Percentiles rank a stretch among this genome's conserved stretches.
Conservation (phyloP, 2,329 filamentous ascomycete species). For the Cladophialophora exuberans region DNA sequence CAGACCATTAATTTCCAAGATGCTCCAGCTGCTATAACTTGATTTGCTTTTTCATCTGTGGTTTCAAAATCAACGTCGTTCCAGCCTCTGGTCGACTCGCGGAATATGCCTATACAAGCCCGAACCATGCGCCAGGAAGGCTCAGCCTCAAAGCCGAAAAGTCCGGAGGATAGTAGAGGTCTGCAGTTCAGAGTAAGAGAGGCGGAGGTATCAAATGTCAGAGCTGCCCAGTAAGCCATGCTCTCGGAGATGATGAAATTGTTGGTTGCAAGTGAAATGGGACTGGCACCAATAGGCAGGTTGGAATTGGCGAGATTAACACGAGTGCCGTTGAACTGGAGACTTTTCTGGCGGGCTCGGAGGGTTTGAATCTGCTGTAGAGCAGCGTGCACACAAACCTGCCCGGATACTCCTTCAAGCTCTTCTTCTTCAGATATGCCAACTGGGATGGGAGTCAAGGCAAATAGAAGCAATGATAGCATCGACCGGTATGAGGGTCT, state of each 20-base stretch:
- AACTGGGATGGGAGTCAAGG: conserved; percentile 45
- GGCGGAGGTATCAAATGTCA: conserved; percentile 49
- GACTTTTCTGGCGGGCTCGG: conserved; percentile 44
- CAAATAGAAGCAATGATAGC: conserved; percentile 46
- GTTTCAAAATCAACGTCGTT: conserved; percentile 32
- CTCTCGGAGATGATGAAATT: conserved; percentile 46
- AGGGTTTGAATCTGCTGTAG: conserved; percentile 47
- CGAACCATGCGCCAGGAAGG: conserved; percentile 36
- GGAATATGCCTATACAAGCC: conserved; percentile 36
- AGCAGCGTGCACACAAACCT: conserved; percentile 46
- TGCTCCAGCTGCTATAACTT: conserved; percentile 37
- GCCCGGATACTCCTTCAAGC: conserved; percentile 44
- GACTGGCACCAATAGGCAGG: conserved; percentile 16
- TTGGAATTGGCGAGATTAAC: conserved; percentile 17
- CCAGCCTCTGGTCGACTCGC: conserved; percentile 35
- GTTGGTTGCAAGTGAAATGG: conserved; percentile 36
- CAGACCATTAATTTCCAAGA: conserved; percentile 38
- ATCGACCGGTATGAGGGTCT: conserved; percentile 47
- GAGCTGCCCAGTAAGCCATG: conserved; percentile 47
- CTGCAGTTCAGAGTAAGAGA: conserved; percentile 47
- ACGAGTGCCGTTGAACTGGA: conserved; percentile 45
- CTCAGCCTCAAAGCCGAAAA: conserved; percentile 38
- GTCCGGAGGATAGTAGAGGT: conserved; percentile 44
- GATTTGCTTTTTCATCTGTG: conserved; percentile 37
- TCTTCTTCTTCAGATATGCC: conserved; percentile 48